Conservation (phyloP, 768 basidiomycete species). For the Mycena maculata region DNA sequence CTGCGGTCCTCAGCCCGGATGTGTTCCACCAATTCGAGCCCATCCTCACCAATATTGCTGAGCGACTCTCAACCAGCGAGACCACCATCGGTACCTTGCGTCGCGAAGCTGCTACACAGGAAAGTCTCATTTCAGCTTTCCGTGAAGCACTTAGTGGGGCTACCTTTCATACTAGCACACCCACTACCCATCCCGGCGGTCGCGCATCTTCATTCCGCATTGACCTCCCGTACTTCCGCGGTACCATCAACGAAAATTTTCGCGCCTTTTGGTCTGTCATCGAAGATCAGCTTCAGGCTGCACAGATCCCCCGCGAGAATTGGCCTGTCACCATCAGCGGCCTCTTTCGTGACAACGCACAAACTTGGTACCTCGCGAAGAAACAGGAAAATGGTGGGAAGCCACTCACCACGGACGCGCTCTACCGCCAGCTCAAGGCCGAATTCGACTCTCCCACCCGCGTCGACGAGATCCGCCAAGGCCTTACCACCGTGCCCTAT, state of each 20-base stretch:
- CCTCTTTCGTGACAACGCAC: conserved; percentile 19
- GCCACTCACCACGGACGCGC: not conserved
- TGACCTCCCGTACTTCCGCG: conserved; percentile 15
- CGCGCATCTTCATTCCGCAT: conserved; percentile 16
- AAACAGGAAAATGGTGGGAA: conserved; percentile 3
- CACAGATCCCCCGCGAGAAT: not conserved
- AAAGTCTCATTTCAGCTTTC: not conserved
- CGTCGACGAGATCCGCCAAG: no score
- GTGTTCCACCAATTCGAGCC: conserved; percentile 11
- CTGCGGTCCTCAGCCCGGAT: not conserved
- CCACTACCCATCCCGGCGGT: not conserved
- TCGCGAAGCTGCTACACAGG: not conserved
- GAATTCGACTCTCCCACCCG: conserved; percentile 20
- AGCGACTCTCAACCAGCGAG: not conserved
- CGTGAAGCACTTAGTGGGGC: not conserved
- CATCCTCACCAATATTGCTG: not conserved
- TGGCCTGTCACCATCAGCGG: conserved; percentile 14
- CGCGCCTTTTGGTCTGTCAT: conserved; percentile 12
- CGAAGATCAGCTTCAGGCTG: conserved; percentile 22
- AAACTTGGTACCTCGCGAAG: no score
- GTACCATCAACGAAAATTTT: conserved; percentile 13
- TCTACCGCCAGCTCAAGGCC: conserved; percentile 11
- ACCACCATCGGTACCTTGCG: not conserved
- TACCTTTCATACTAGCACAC: not conserved
- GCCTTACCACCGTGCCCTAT: not conserved